Evolutionary conservation across 2,329 filamentous ascomycete genomes (phyloP).

Genomic region (Neurospora sp.): DNA sequence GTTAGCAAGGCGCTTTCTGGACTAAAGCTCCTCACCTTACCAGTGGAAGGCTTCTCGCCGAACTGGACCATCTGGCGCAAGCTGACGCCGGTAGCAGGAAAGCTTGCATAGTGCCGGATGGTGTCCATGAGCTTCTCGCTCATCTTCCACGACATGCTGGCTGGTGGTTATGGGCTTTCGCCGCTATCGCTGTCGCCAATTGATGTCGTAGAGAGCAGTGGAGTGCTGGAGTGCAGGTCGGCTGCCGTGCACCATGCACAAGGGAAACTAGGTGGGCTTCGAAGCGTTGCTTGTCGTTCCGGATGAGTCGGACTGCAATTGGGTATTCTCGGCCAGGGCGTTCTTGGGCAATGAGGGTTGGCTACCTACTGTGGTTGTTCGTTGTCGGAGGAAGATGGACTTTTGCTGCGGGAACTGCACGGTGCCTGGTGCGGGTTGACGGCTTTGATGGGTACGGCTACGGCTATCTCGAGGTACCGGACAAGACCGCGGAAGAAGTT

Average conservation of each 20-base stretch:
- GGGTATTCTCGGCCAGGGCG: not conserved
- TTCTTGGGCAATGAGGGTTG: not conserved
- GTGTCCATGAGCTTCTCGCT: conserved; percentile 88
- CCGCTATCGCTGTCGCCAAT: conserved; percentile 18
- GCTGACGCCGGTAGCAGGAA: conserved; percentile 92
- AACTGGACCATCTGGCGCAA: conserved; percentile 99
- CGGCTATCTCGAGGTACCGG: not conserved
- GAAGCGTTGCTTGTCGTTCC: not conserved
- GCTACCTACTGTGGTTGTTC: not conserved
- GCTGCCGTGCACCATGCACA: conserved; percentile 14
- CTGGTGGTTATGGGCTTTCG: conserved; percentile 9
- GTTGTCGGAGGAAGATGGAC: not conserved
- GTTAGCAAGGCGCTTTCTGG: conserved; percentile 6
- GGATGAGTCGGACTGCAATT: not conserved
- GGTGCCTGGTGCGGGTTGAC: not conserved
- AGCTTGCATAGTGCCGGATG: conserved; percentile 94
- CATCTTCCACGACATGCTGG: conserved; percentile 85
- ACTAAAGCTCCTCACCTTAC: conserved; percentile 31
- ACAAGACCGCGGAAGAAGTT: not conserved
- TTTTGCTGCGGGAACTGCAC: not conserved
- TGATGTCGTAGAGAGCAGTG: conserved; percentile 10
- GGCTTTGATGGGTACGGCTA: not conserved
- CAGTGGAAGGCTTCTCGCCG: conserved; percentile 83
- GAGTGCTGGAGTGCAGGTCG: conserved; percentile 4
- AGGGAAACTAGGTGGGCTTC: not conserved